phyloP scores from a whole-genome alignment of 139 green algal species.

The Coelastrella sp. region DNA sequence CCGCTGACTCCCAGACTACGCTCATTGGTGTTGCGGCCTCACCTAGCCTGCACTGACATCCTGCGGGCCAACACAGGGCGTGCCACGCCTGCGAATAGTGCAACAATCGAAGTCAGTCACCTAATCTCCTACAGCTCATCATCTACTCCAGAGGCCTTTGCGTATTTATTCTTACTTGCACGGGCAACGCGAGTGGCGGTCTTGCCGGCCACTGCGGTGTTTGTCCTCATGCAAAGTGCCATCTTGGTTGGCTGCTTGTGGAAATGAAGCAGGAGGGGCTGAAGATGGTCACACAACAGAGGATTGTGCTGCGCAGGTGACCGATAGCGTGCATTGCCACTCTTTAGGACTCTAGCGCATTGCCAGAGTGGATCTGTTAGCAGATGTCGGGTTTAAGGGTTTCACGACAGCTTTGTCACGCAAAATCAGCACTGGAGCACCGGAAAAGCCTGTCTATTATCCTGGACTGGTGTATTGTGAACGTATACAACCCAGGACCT shows the following conservation, averaged over 20 bases:
- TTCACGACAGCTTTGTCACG: too few species aligned
- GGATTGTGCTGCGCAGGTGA: background rate
- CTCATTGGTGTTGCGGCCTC: background rate
- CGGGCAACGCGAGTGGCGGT: constrained; percentile 6
- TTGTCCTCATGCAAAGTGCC: constrained; percentile 32
- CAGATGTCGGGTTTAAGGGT: constrained; percentile 8
- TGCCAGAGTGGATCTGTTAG: constrained; percentile 15
- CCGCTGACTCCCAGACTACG: background rate
- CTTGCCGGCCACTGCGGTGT: constrained; percentile 17
- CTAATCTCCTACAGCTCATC: background rate
- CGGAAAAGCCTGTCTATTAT: too few species aligned
- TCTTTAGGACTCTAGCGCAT: background rate
- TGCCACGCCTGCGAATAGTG: constrained; percentile 2
- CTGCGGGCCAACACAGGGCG: constrained; percentile 36
- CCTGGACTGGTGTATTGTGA: too few species aligned
- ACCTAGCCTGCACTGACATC: constrained; percentile 50
- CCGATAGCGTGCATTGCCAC: background rate
- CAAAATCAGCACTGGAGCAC: too few species aligned
- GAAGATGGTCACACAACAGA: constrained; percentile 14
- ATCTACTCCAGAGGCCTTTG: background rate
- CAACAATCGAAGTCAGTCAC: constrained; percentile 3
- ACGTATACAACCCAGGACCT: too few species aligned
- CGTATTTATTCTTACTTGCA: background rate
- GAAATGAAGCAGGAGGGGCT: background rate
- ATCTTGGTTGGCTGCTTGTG: constrained; percentile 10